phyloP scores from a whole-genome alignment of 805 yeast species.

The Wickerhamiella azyma region DNA sequence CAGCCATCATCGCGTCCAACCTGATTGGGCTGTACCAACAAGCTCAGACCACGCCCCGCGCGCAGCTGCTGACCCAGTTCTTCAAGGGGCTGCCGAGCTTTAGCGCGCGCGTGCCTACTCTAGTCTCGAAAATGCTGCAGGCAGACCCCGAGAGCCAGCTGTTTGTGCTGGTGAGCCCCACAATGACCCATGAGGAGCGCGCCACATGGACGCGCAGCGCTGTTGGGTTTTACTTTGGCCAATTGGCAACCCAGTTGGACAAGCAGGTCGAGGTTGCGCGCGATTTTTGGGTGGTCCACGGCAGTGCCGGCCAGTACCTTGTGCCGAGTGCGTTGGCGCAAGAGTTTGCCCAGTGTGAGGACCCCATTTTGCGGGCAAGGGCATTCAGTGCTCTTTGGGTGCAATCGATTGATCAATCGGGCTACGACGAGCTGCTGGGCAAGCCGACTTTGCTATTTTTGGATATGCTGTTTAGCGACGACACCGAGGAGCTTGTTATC shows the following conservation, averaged over 20 bases:
- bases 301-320: conserved; percentile 36
- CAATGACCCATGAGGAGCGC: conserved; percentile 6
- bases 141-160: conserved; percentile 5
- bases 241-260: conserved; percentile 31
- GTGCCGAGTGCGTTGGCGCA: conserved; percentile 64
- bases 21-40: not conserved
- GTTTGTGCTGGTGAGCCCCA: conserved; percentile 2
- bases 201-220: conserved; percentile 3
- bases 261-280: conserved; percentile 61
- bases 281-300: conserved; percentile 45
- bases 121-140: not conserved
- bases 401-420: conserved; percentile 42
- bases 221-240: conserved; percentile 19
- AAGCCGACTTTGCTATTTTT: conserved; percentile 55
- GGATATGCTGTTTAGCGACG: conserved; percentile 33
- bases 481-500: not conserved
- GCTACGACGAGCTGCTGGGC: conserved; percentile 34
- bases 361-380: conserved; percentile 29
- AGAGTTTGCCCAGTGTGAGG: conserved; percentile 31
- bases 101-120: not conserved
- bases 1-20: conserved; percentile 19
- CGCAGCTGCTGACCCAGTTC: not conserved
- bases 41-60: too few relatives aligned
- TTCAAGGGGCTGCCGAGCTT: conserved; percentile 1
- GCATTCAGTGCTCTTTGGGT: conserved; percentile 63